Conservation (phyloP, 1,139 yeast species). For the Zygosaccharomyces sapae region DNA sequence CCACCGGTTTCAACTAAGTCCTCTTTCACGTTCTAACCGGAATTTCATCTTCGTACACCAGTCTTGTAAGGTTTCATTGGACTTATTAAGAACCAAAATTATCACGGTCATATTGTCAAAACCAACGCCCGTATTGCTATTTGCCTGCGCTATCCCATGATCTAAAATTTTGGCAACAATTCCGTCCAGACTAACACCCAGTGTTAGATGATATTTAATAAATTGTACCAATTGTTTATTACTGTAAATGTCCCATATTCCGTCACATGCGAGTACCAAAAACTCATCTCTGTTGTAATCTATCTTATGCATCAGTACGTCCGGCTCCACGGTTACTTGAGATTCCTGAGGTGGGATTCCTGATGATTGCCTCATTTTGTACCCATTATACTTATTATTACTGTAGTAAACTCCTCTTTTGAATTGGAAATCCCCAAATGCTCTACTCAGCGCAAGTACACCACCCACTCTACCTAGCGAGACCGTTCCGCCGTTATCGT, state of each 20-base stretch:
- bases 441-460: slow-evolving; percentile 65
- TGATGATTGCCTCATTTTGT: slow-evolving; percentile 13
- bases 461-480: slow-evolving; percentile 68
- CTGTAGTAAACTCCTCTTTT: slow-evolving; percentile 45
- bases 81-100: slow-evolving; percentile 55
- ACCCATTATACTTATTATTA: slow-evolving; percentile 37
- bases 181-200: slow-evolving; percentile 56
- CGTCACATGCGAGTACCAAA: slow-evolving; percentile 68
- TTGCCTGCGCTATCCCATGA: slow-evolving; percentile 68
- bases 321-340: slow-evolving; percentile 66
- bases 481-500: slow-evolving; percentile 73
- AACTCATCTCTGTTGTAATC: slow-evolving; percentile 57
- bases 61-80: slow-evolving; percentile 43
- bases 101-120: slow-evolving; percentile 76
- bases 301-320: slow-evolving; percentile 49
- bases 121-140: slow-evolving; percentile 70
- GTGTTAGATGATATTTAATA: slow-evolving; percentile 53
- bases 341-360: slow-evolving; percentile 39
- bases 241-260: slow-evolving; percentile 75
- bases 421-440: slow-evolving; percentile 73
- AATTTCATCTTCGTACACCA: slow-evolving; percentile 58
- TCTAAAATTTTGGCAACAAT: slow-evolving; percentile 58
- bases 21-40: slow-evolving; percentile 48
- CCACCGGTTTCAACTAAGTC: slow-evolving; percentile 11
- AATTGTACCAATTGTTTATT: slow-evolving; percentile 51